Evolutionary conservation across 176 grass and related monocot genomes (phyloP).

Genomic region (Calamus simplicifolius): DNA sequence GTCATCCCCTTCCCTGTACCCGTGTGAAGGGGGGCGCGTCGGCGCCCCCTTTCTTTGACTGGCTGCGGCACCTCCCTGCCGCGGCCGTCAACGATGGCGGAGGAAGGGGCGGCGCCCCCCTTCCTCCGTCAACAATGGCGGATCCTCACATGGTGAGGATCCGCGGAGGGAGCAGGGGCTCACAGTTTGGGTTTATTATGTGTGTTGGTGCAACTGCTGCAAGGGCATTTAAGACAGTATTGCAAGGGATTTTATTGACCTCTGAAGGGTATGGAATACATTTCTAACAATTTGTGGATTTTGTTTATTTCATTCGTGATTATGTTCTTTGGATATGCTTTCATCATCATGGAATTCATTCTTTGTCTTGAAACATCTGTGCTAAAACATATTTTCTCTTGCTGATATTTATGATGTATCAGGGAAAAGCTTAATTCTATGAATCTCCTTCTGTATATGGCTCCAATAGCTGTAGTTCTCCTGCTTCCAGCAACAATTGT

Average conservation of each 20-base stretch:
- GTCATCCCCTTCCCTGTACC: no score
- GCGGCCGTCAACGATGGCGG: no score
- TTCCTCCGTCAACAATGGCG: no score
- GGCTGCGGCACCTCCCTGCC: no score
- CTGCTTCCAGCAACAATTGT: conserved; percentile 47
- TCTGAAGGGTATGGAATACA: conserved; percentile 41
- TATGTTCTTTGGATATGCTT: neutral
- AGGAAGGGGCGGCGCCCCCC: no score
- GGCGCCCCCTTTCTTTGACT: no score
- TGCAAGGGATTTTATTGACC: conserved; percentile 66
- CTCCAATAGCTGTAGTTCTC: conserved; percentile 47
- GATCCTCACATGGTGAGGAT: no score
- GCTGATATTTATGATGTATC: neutral
- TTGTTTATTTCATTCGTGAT: neutral
- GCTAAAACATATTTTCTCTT: no score
- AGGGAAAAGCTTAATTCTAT: conserved; percentile 79
- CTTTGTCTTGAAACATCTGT: neutral
- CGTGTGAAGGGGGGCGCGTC: no score
- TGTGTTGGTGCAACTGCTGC: conserved; percentile 56
- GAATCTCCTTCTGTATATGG: conserved; percentile 81
- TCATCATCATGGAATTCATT: neutral
- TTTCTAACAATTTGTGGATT: neutral
- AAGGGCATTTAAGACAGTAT: conserved; percentile 65
- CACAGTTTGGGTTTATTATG: conserved; percentile 67
- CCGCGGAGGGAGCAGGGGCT: no score